These are phyloP conservation scores for Hymenoscyphus fraxineus DNA, from an alignment of 2,329 filamentous ascomycete species.

Conservation along the genomic window DNA sequence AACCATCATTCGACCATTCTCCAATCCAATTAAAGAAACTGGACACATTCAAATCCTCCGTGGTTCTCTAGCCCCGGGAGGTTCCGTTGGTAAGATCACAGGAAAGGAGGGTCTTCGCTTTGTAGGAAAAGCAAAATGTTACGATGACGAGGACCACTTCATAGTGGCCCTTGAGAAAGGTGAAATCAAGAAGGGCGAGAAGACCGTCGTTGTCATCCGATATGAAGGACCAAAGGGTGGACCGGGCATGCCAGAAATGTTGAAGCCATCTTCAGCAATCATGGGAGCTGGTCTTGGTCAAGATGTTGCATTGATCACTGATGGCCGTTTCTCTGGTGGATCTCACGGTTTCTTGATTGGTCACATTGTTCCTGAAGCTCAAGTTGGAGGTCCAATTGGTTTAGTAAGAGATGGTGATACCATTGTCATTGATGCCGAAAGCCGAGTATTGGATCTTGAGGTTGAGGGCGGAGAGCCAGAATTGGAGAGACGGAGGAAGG, in stretches of 20 bases:
- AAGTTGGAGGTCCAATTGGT: conserved; percentile 56
- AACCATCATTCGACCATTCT: conserved; percentile 65
- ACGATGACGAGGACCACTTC: conserved; percentile 67
- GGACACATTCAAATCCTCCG: conserved; percentile 72
- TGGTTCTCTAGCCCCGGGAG: conserved; percentile 65
- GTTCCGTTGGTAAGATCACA: conserved; percentile 71
- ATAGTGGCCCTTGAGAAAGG: conserved; percentile 62
- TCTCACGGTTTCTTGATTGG: conserved; percentile 60
- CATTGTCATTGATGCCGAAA: conserved; percentile 58
- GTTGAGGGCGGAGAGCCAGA: conserved; percentile 44
- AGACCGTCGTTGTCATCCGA: conserved; percentile 72
- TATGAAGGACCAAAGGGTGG: conserved; percentile 72
- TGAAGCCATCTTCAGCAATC: conserved; percentile 68
- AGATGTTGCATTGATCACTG: conserved; percentile 69
- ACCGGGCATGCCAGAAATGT: conserved; percentile 71
- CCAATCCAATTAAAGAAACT: conserved; percentile 65
- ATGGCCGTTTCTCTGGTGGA: conserved; percentile 60
- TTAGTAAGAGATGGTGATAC: conserved; percentile 55
- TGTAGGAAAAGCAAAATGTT: conserved; percentile 66
- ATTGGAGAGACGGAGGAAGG: conserved; percentile 46
- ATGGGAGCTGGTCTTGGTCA: conserved; percentile 70
- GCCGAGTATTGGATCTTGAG: conserved; percentile 48
- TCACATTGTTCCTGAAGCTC: conserved; percentile 59
- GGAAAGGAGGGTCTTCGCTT: conserved; percentile 69
- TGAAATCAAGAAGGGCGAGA: conserved; percentile 71